These are phyloP conservation scores for Ogataea parapolymorpha DNA, from an alignment of 805 yeast genomes.

Conservation along the genomic window DNA sequence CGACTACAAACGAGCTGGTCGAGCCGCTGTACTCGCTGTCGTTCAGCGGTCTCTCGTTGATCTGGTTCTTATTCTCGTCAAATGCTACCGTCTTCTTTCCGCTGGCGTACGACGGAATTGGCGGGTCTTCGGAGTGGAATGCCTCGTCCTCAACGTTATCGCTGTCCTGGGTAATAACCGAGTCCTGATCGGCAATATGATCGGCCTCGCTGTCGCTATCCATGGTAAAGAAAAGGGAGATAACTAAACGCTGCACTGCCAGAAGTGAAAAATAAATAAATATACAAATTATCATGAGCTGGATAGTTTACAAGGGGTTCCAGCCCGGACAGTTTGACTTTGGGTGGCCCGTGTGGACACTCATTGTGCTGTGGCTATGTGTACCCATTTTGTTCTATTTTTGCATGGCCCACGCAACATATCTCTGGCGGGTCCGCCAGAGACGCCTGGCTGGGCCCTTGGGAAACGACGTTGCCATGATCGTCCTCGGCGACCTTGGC, in stretches of 20 bases:
- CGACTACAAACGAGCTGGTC: not conserved
- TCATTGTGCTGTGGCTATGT: constrained; percentile 43
- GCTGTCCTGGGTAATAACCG: constrained; percentile 9
- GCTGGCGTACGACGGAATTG: constrained; percentile 11
- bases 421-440: constrained; percentile 16
- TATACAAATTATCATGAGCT: constrained; percentile 8
- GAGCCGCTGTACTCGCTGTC: not conserved
- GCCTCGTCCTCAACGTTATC: constrained; percentile 11
- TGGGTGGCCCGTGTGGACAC: constrained; percentile 41
- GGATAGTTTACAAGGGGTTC: constrained; percentile 25
- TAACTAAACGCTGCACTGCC: constrained; percentile 9
- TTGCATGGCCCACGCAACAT: constrained; percentile 36
- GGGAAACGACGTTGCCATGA: constrained; percentile 59
- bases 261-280: not conserved
- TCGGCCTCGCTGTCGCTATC: constrained; percentile 15
- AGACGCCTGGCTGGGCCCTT: constrained; percentile 12
- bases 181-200: constrained; percentile 16
- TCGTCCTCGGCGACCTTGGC: constrained; percentile 90
- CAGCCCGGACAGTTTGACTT: constrained; percentile 25
- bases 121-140: constrained; percentile 16
- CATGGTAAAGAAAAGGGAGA: constrained; percentile 1
- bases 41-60: not conserved
- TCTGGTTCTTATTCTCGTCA: constrained; percentile 6
- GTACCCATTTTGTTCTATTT: constrained; percentile 44
- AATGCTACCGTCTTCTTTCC: constrained; percentile 13